Evolutionary conservation across 1,139 yeast genomes (phyloP).

Genomic region (Kluyveromyces sp.): DNA sequence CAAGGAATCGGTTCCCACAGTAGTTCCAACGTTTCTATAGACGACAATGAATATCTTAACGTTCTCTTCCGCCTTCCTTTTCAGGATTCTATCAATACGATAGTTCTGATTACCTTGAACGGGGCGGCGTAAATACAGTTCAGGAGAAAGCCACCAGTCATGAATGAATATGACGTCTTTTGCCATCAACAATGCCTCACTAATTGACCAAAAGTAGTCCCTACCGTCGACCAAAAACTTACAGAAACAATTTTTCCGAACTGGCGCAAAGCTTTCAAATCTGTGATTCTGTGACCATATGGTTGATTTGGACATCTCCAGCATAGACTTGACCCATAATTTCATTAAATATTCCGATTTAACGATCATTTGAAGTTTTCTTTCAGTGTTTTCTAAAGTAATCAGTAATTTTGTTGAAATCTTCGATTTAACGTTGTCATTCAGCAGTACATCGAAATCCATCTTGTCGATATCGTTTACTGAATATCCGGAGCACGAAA

Average conservation of each 20-base stretch:
- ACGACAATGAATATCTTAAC: slow-evolving; percentile 88
- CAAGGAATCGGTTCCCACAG: slow-evolving; percentile 87
- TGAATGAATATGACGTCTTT: slow-evolving; percentile 90
- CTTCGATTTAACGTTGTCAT: slow-evolving; percentile 29
- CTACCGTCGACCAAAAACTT: slow-evolving; percentile 97
- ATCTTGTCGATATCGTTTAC: slow-evolving; percentile 32
- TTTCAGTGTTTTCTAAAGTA: slow-evolving; percentile 70
- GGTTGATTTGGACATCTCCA: slow-evolving; percentile 59
- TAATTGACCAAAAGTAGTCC: slow-evolving; percentile 94
- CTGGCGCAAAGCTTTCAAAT: slow-evolving; percentile 89
- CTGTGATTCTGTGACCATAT: slow-evolving; percentile 70
- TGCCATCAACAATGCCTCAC: slow-evolving; percentile 89
- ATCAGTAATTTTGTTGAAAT: slow-evolving; percentile 45
- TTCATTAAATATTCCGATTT: slow-evolving; percentile 63
- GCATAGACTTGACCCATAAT: slow-evolving; percentile 71
- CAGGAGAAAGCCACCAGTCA: slow-evolving; percentile 99
- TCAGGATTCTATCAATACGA: slow-evolving; percentile 82
- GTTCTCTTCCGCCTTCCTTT: slow-evolving; percentile 89
- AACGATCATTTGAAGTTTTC: slow-evolving; percentile 69
- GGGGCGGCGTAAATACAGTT: slow-evolving; percentile 84
- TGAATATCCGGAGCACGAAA: slow-evolving; percentile 42
- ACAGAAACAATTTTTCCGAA: slow-evolving; percentile 75
- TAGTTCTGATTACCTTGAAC: slow-evolving; percentile 93
- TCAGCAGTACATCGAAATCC: slow-evolving; percentile 37
- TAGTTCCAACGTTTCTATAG: slow-evolving; percentile 91